Conservation (phyloP, 495 filamentous ascomycete species). For the Aspergillus homomorphus region DNA sequence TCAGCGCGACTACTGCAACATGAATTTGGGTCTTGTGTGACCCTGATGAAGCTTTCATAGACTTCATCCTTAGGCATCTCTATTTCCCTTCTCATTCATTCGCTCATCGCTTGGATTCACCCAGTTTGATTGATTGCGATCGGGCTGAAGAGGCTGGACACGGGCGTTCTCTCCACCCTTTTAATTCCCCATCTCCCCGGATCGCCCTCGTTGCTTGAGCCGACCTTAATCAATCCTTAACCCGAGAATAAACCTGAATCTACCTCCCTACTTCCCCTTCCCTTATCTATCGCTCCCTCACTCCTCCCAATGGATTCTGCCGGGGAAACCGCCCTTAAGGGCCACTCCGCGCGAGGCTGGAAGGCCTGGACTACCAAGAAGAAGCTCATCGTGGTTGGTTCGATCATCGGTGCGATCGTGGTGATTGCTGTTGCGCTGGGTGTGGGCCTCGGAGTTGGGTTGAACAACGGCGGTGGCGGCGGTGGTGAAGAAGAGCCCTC, state of each 20-base stretch:
- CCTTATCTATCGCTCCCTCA: not conserved
- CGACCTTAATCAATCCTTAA: not conserved
- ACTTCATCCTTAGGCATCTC: constrained; percentile 9
- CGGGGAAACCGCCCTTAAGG: constrained; percentile 17
- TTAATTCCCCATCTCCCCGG: constrained; percentile 2
- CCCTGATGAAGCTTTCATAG: constrained; percentile 6
- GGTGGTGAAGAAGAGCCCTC: constrained; percentile 18
- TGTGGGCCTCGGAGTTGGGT: constrained; percentile 49
- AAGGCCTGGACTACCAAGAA: constrained; percentile 38
- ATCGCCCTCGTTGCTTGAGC: not conserved
- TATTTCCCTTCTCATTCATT: constrained; percentile 3
- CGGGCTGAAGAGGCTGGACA: not conserved
- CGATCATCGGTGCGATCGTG: constrained; percentile 35
- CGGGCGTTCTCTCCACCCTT: constrained; percentile 1
- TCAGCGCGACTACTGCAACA: not conserved
- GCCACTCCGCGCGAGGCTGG: constrained; percentile 24
- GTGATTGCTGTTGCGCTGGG: constrained; percentile 52
- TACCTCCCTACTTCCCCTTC: not conserved
- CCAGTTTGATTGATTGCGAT: not conserved
- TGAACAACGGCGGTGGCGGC: constrained; percentile 26
- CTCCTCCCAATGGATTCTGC: constrained; percentile 7
- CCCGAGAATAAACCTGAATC: not conserved
- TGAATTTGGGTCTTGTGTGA: not conserved
- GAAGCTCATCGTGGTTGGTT: constrained; percentile 32
- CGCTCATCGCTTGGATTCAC: not conserved